These are phyloP conservation scores for Colletotrichum lentis DNA, from an alignment of 2,329 filamentous ascomycete genomes.

Conservation along the genomic window DNA sequence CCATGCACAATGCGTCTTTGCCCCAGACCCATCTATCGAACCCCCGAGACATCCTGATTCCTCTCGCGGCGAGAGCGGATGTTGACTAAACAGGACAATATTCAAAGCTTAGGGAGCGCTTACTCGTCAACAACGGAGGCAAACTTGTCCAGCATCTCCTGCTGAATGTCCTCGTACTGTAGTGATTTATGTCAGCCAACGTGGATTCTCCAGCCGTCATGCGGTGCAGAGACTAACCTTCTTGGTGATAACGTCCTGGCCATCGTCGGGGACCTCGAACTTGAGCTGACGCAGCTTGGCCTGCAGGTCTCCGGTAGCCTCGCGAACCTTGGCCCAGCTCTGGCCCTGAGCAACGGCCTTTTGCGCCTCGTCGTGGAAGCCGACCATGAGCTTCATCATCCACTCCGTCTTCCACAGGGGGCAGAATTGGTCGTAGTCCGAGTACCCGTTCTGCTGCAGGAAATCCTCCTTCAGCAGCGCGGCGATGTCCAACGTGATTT, in stretches of 20 bases:
- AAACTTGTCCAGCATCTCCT: slow-evolving; percentile 96
- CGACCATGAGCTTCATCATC: slow-evolving; percentile 99
- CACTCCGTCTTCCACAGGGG: slow-evolving; percentile 99
- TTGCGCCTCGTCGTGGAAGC: slow-evolving; percentile 96
- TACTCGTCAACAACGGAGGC: slow-evolving; percentile 96
- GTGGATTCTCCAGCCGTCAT: background rate
- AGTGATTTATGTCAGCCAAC: slow-evolving; percentile 49
- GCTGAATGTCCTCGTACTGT: slow-evolving; percentile 90
- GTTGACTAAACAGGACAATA: slow-evolving; percentile 24
- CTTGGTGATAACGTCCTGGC: slow-evolving; percentile 80
- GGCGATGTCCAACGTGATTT: slow-evolving; percentile 95
- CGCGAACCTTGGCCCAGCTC: slow-evolving; percentile 90
- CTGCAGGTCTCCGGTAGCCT: slow-evolving; percentile 88
- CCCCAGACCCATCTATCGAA: slow-evolving; percentile 32
- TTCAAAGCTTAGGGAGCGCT: slow-evolving; percentile 34
- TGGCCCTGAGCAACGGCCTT: slow-evolving; percentile 93
- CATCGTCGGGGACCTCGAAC: slow-evolving; percentile 91
- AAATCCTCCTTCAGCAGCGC: slow-evolving; percentile 97
- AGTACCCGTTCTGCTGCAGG: slow-evolving; percentile 98
- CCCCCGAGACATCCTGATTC: slow-evolving; percentile 24
- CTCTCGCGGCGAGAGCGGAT: slow-evolving; percentile 23
- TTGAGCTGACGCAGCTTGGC: slow-evolving; percentile 88
- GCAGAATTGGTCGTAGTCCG: slow-evolving; percentile 98
- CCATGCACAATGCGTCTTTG: slow-evolving; percentile 32
- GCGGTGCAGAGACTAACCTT: slow-evolving; percentile 66